Base-by-base conservation (phyloP, 192 early-diverging fungal species). In the Linnemannia zychae region DNA sequence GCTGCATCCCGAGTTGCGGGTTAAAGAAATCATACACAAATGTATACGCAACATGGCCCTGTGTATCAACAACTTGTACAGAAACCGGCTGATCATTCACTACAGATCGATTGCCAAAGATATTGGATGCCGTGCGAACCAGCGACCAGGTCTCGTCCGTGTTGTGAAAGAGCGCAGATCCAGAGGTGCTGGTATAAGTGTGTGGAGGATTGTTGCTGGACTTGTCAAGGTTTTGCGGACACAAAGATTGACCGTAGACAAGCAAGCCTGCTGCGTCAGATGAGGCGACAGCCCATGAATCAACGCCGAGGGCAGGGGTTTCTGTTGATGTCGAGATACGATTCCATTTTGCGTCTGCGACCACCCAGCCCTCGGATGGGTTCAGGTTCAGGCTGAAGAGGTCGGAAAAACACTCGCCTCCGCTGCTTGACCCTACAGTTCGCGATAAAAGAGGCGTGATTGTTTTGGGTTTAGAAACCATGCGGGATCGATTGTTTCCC, bases 1-100 rank as follows among this genome's bases (percentile, higher is more conserved):
- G 77, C 47, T 78, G 73, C 53, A 71, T 79, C 4, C 82, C 82
- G n/a, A 79, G 34, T 24, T 79, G 72, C 6, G 76, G 72, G 44
- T 84, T 84, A 48, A 77, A 77, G n/a, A 49, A 24, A 24, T 84
- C 82, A 52, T 84, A 84, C 6, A 79, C 67, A 53, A 84, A 84
- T 7, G 76, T 78, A 18, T 84, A 84, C 4, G 33, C 72, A 6
- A 71, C 65, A 20, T 75, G 67, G 12, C 70, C 48, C 22, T 70
- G 20, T 1, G 67, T 5, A 40, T 84, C 82, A 31, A 79, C 22
- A 4, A 71, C 82, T 49, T 84, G 82, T 4, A 84, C 82, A 7
- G 82, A 57, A 11, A 75, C 72, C 3, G 82, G 82, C 12, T 63
- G 31, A 38, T 84, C 76, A 48, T 71, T 47, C 46, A 63, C 28